A percentile compares a stretch with the other conserved stretches of the same genome.
Conservation (phyloP, 352 stramenopile species). For the Phytophthora foliorum region DNA sequence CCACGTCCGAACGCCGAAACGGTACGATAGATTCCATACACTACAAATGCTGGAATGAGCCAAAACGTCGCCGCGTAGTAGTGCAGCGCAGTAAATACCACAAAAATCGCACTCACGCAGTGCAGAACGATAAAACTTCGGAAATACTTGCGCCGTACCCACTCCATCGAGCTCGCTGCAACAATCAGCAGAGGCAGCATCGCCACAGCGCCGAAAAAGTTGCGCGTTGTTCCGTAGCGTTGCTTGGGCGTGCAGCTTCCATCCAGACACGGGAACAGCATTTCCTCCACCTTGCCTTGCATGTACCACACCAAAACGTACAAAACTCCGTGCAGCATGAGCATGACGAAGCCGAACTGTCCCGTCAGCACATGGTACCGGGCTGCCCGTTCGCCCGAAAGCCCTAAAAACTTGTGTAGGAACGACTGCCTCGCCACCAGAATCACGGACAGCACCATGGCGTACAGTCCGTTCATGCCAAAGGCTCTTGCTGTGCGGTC, state of each 20-base stretch:
- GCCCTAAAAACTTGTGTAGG: constrained; percentile 58
- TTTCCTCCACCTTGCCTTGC: constrained; percentile 57
- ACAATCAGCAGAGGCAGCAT: constrained; percentile 52
- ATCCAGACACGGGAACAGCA: constrained; percentile 65
- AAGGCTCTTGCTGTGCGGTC: constrained; percentile 61
- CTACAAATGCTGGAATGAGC: constrained; percentile 58
- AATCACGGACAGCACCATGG: constrained; percentile 64
- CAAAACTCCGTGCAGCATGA: constrained; percentile 60
- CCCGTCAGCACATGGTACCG: constrained; percentile 73
- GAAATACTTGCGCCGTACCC: constrained; percentile 62
- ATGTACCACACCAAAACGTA: constrained; percentile 68
- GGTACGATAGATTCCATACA: constrained; percentile 72
- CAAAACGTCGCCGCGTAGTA: constrained; percentile 77
- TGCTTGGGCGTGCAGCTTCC: constrained; percentile 48
- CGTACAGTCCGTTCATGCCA: constrained; percentile 77
- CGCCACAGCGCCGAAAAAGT: constrained; percentile 72
- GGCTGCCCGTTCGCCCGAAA: constrained; percentile 68
- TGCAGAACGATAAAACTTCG: constrained; percentile 66
- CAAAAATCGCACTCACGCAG: constrained; percentile 56
- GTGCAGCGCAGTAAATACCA: constrained; percentile 64
- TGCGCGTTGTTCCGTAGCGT: constrained; percentile 64
- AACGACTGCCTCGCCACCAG: constrained; percentile 76
- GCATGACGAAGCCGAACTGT: constrained; percentile 55
- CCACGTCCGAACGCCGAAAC: constrained; percentile 55
- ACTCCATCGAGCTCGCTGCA: constrained; percentile 56